Conservation (phyloP, 108 stramenopile genomes). For the Fragilaria crotonensis region DNA sequence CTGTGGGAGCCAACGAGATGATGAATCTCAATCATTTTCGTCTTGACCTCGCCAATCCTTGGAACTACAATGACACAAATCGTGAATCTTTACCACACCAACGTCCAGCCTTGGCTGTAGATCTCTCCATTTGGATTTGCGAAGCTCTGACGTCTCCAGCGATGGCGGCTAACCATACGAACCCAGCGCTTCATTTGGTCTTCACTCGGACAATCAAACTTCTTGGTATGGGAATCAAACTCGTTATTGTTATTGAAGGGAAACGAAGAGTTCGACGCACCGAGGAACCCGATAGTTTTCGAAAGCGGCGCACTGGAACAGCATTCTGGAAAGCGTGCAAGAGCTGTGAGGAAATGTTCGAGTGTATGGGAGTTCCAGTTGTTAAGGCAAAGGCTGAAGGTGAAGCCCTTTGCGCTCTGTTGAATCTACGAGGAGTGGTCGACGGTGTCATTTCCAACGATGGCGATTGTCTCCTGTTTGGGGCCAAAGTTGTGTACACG, state of each 20-base stretch:
- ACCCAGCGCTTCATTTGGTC: constrained; percentile 68
- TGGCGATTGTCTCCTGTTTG: constrained; percentile 91
- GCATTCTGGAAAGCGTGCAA: constrained; percentile 67
- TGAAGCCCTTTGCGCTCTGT: constrained; percentile 89
- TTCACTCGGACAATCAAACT: constrained; percentile 81
- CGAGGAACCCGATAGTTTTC: constrained; percentile 27
- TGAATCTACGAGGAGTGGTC: constrained; percentile 71
- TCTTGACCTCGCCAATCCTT: constrained; percentile 21
- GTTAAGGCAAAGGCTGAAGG: constrained; percentile 90
- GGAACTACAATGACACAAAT: constrained; percentile 18
- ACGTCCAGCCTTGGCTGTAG: constrained; percentile 75
- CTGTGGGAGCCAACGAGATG: constrained; percentile 48
- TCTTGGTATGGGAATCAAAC: constrained; percentile 74
- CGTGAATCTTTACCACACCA: background rate
- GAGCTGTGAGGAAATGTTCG: constrained; percentile 60
- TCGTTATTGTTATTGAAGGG: constrained; percentile 95
- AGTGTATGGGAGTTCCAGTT: constrained; percentile 79
- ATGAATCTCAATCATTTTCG: constrained; percentile 9
- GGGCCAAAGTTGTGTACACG: constrained; percentile 82
- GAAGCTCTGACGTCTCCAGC: constrained; percentile 61
- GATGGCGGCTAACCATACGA: constrained; percentile 42
- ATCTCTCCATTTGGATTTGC: constrained; percentile 91
- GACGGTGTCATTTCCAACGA: constrained; percentile 96
- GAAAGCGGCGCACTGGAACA: constrained; percentile 47
- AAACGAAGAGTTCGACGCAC: constrained; percentile 39